Evolutionary conservation across 805 yeast genomes (phyloP).

Genomic region (Wickerhamiella hasegawae): DNA sequence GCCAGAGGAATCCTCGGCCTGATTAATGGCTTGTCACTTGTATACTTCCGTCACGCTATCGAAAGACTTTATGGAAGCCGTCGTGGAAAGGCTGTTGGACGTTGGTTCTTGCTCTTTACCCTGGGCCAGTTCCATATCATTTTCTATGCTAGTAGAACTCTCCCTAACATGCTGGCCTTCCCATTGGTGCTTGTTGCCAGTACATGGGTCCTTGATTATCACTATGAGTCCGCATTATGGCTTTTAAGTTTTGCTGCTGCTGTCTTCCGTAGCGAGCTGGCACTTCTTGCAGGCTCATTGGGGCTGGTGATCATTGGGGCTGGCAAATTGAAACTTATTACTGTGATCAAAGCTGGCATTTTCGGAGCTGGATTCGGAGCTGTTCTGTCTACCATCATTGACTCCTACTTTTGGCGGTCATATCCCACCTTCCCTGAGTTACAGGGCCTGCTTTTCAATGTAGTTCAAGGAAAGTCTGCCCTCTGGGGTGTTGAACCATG

Average conservation of each 20-base stretch:
- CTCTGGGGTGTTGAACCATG: constrained; percentile 81
- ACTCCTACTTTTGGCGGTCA: constrained; percentile 60
- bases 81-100: constrained; percentile 7
- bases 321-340: constrained; percentile 26
- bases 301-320: constrained; percentile 27
- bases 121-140: constrained; percentile 63
- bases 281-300: constrained; percentile 34
- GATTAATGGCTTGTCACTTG: constrained; percentile 37
- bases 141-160: constrained; percentile 66
- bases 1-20: constrained; percentile 50
- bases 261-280: constrained; percentile 59
- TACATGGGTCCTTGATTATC: constrained; percentile 34
- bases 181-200: constrained; percentile 52
- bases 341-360: constrained; percentile 22
- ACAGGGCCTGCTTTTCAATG: constrained; percentile 56
- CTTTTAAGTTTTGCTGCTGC: constrained; percentile 46
- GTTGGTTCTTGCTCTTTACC: constrained; percentile 46
- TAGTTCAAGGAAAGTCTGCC: constrained; percentile 52
- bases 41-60: constrained; percentile 33
- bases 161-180: constrained; percentile 70
- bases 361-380: constrained; percentile 41
- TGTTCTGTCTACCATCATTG: constrained; percentile 34
- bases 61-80: constrained; percentile 13
- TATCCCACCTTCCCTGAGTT: constrained; percentile 53
- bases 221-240: constrained; percentile 31